A percentile compares a stretch with the other conserved stretches of the same genome.
Evolutionary conservation across 1,284 basidiomycete genomes (phyloP).

Genomic region (Cutaneotrichosporon dermatis): DNA sequence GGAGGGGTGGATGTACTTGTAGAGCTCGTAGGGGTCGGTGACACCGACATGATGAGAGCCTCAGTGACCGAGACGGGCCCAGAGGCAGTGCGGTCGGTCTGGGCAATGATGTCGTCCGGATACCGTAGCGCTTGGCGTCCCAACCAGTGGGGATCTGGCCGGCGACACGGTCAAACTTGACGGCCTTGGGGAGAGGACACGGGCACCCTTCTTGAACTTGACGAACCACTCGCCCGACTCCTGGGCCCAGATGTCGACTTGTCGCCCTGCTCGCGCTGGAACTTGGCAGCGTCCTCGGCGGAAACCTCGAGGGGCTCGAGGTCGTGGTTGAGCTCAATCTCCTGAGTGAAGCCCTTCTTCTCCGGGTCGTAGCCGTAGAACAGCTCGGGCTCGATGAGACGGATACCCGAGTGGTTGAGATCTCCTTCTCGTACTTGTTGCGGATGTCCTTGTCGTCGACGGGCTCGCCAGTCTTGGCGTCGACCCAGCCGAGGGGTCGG

Average conservation of each 20-base stretch:
- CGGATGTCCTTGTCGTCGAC: slow-evolving; percentile 97
- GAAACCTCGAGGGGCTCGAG: slow-evolving; percentile 93
- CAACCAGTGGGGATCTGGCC: slow-evolving; percentile 97
- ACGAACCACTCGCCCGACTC: slow-evolving; percentile 91
- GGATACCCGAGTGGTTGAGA: slow-evolving; percentile 90
- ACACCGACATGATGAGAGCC: slow-evolving; percentile 96
- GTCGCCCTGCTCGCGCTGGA: slow-evolving; percentile 94
- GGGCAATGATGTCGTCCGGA: slow-evolving; percentile 96
- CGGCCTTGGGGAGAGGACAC: slow-evolving; percentile 91
- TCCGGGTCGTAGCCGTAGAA: slow-evolving; percentile 97
- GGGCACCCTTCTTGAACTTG: slow-evolving; percentile 97
- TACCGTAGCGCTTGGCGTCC: slow-evolving; percentile 92
- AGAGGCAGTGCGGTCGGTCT: slow-evolving; percentile 87
- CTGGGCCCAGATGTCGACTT: slow-evolving; percentile 92
- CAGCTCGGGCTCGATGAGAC: slow-evolving; percentile 92
- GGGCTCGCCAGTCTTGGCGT: slow-evolving; percentile 89
- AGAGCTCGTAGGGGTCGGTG: slow-evolving; percentile 94
- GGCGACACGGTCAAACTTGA: slow-evolving; percentile 88
- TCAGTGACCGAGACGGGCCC: slow-evolving; percentile 92
- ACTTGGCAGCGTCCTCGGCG: slow-evolving; percentile 84
- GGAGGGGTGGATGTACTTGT: slow-evolving; percentile 95
- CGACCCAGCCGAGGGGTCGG: slow-evolving; percentile 91
- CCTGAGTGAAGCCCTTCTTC: slow-evolving; percentile 95
- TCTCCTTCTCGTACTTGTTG: slow-evolving; percentile 90
- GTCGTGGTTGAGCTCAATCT: slow-evolving; percentile 94